Evolutionary conservation across 768 basidiomycete genomes (phyloP).

Genomic region (Paxillus involutus): DNA sequence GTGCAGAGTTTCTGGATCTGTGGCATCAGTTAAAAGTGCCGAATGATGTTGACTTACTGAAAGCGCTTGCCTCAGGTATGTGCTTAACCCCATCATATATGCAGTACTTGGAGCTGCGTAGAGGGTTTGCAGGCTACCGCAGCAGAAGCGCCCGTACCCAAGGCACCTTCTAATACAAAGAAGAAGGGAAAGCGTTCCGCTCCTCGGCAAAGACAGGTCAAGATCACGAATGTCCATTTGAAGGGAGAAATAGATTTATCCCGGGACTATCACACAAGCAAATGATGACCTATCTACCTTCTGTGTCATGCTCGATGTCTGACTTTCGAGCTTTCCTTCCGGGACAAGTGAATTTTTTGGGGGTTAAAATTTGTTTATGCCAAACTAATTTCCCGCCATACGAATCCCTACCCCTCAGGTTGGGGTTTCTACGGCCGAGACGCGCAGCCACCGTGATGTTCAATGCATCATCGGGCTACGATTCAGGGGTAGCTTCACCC

Average conservation of each 20-base stretch:
- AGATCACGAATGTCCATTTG: conserved; percentile 88
- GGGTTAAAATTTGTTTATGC: no score
- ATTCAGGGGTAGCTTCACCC: no score
- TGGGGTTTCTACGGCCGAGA: no score
- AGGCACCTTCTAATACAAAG: conserved; percentile 58
- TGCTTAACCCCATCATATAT: not conserved
- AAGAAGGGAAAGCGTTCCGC: conserved; percentile 83
- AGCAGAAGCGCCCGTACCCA: conserved; percentile 55
- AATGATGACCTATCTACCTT: conserved; percentile 5
- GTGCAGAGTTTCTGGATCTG: conserved; percentile 78
- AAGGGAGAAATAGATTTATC: conserved; percentile 85
- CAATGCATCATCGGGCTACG: no score
- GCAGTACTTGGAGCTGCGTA: conserved; percentile 22
- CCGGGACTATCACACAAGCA: conserved; percentile 54
- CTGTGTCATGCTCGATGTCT: no score
- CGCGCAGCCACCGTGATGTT: no score
- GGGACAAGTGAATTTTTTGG: no score
- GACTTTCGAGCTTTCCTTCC: no score
- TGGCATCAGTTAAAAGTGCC: conserved; percentile 88
- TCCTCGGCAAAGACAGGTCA: conserved; percentile 70
- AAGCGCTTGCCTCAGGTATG: conserved; percentile 72
- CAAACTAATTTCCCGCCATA: no score
- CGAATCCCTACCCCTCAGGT: no score
- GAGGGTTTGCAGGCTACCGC: conserved; percentile 83
- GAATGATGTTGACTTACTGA: conserved; percentile 79